phyloP scores from a whole-genome alignment of 2,329 filamentous ascomycete species.

The Aspergillus fumigatiaffinis region DNA sequence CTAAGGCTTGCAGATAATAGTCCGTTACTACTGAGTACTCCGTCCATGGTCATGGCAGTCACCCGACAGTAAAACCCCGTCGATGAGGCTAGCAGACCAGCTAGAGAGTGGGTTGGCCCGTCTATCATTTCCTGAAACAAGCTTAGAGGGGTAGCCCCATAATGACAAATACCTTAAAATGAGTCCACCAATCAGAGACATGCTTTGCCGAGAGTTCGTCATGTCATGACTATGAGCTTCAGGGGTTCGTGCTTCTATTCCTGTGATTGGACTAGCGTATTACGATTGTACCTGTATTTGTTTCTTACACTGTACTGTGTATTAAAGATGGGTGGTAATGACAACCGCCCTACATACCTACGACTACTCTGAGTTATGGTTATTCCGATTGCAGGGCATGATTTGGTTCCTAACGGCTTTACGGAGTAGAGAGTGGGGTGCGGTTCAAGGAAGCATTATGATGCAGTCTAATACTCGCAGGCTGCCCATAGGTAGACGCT shows the following conservation, averaged over 20 bases:
- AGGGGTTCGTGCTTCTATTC: slow-evolving; percentile 18
- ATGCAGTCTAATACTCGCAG: not conserved
- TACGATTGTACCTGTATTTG: not conserved
- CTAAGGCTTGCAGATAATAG: not conserved
- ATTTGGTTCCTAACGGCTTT: not conserved
- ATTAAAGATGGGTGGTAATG: not conserved
- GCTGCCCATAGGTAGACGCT: not conserved
- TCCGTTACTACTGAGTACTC: too few relatives aligned
- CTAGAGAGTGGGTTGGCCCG: not conserved
- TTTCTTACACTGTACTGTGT: not conserved
- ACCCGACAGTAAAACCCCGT: not conserved
- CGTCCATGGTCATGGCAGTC: not conserved
- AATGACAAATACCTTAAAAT: slow-evolving; percentile 26
- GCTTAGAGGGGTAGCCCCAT: slow-evolving; percentile 4
- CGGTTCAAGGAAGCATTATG: not conserved
- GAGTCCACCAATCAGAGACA: slow-evolving; percentile 11
- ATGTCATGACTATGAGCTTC: slow-evolving; percentile 11
- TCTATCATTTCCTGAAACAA: slow-evolving; percentile 16
- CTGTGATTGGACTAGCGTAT: slow-evolving; percentile 3
- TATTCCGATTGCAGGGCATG: too few relatives aligned
- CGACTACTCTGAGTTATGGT: too few relatives aligned
- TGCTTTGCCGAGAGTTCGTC: slow-evolving; percentile 11
- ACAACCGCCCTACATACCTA: not conserved
- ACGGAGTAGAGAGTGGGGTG: too few relatives aligned
- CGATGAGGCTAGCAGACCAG: not conserved